phyloP scores from a whole-genome alignment of 169 alveolate species.

The Babesia divergens region DNA sequence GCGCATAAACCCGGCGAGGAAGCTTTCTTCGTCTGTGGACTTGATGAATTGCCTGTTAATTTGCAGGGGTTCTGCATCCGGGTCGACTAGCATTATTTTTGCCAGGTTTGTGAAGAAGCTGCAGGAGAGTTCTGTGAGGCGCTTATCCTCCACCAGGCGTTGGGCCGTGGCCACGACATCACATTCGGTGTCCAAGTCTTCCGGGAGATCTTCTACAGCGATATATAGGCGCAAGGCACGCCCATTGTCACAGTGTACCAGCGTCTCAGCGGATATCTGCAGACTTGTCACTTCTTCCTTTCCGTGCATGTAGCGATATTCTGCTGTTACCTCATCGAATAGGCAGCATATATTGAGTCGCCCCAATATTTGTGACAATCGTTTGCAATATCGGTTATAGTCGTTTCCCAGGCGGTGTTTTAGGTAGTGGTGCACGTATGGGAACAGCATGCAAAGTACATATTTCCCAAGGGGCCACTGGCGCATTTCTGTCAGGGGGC shows the following conservation, averaged over 20 bases:
- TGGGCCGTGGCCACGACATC: not conserved
- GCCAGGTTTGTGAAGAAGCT: not conserved
- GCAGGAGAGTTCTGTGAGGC: not conserved
- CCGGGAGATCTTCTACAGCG: not conserved
- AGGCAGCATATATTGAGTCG: not conserved
- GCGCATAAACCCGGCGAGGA: not conserved
- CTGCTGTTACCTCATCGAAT: not conserved
- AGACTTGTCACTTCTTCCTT: not conserved
- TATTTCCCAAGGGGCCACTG: not conserved
- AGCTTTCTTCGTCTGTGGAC: not conserved
- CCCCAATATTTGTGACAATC: not conserved
- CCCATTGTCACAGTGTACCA: not conserved
- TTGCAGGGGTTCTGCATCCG: not conserved
- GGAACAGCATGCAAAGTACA: not conserved
- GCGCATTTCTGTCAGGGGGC: not conserved
- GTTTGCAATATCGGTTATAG: not conserved
- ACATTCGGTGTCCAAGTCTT: not conserved
- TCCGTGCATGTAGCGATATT: not conserved
- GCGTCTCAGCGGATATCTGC: not conserved
- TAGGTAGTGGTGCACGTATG: slow-evolving; percentile 12
- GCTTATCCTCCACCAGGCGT: not conserved
- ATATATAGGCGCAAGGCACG: not conserved
- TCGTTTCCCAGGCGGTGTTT: not conserved
- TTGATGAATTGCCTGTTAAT: not conserved
- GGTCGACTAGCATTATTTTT: not conserved